Conservation (phyloP, 163 green algal species). For the Coccomyxa subellipsoidea region DNA sequence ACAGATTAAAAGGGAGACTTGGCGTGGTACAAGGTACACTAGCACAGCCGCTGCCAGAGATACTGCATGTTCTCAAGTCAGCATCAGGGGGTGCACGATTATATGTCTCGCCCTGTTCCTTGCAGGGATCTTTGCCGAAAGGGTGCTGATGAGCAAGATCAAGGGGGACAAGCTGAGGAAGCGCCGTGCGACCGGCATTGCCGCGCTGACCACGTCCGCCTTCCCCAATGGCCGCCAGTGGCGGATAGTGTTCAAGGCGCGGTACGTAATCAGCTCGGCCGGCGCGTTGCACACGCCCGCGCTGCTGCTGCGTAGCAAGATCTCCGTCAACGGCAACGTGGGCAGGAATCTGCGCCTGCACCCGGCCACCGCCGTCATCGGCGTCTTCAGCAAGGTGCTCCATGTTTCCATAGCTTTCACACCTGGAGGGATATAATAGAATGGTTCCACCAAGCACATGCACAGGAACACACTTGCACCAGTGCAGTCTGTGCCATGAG, state of each 20-base stretch:
- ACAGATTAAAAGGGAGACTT: too few species aligned
- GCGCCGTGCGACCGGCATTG: neutral
- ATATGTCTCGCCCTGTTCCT: too few species aligned
- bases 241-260: slow-evolving; percentile 31
- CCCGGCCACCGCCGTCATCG: slow-evolving; percentile 39
- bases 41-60: too few species aligned
- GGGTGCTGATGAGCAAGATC: slow-evolving; percentile 16
- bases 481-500: too few species aligned
- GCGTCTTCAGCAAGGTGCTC: slow-evolving; percentile 26
- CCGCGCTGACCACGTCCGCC: neutral
- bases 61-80: too few species aligned
- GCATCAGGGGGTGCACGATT: too few species aligned
- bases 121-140: slow-evolving; percentile 10
- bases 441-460: too few species aligned
- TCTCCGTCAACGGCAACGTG: slow-evolving; percentile 56
- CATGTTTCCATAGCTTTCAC: too few species aligned
- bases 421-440: too few species aligned
- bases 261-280: slow-evolving; percentile 37
- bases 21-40: too few species aligned
- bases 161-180: neutral
- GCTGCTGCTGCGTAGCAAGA: slow-evolving; percentile 63
- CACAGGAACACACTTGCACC: too few species aligned
- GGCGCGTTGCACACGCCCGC: slow-evolving; percentile 66
- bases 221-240: neutral
- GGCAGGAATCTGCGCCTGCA: slow-evolving; percentile 61